phyloP scores from a whole-genome alignment of 345 rosid species.

The Salix caprea region DNA sequence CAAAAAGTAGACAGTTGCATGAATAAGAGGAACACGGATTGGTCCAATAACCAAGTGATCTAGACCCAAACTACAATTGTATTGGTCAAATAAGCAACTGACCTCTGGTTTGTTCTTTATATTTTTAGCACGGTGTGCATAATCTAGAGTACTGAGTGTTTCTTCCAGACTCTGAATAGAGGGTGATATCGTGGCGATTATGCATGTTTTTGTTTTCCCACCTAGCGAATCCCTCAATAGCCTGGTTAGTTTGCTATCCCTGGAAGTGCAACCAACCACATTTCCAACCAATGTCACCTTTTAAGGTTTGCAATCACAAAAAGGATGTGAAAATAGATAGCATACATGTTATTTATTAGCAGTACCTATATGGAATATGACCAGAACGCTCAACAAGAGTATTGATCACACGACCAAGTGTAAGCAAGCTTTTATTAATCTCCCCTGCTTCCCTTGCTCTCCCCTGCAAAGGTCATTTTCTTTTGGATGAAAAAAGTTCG shows the following conservation, averaged over 20 bases:
- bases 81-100: constrained; percentile 8
- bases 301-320: neutral
- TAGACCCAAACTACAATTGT: neutral
- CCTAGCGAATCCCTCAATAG: constrained; percentile 95
- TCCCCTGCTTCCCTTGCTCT: constrained; percentile 99
- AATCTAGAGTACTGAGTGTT: constrained; percentile 94
- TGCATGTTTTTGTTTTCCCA: constrained; percentile 97
- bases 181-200: constrained; percentile 95
- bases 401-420: constrained; percentile 95
- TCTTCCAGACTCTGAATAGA: constrained; percentile 92
- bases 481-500: constrained; percentile 4
- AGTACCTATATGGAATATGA: constrained; percentile 91
- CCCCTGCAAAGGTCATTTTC: constrained; percentile 56
- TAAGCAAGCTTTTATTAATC: constrained; percentile 96
- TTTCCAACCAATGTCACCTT: constrained; percentile 7
- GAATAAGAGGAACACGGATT: neutral
- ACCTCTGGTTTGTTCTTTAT: constrained; percentile 99
- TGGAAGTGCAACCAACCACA: constrained; percentile 32
- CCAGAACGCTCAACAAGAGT: constrained; percentile 98
- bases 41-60: constrained; percentile 6
- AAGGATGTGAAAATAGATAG: constrained; percentile 2
- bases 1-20: constrained; percentile 9
- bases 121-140: constrained; percentile 98
- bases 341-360: neutral
- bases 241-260: constrained; percentile 97